Conservation (phyloP, 345 rosid genomes). For the Eucalyptus rudis region DNA sequence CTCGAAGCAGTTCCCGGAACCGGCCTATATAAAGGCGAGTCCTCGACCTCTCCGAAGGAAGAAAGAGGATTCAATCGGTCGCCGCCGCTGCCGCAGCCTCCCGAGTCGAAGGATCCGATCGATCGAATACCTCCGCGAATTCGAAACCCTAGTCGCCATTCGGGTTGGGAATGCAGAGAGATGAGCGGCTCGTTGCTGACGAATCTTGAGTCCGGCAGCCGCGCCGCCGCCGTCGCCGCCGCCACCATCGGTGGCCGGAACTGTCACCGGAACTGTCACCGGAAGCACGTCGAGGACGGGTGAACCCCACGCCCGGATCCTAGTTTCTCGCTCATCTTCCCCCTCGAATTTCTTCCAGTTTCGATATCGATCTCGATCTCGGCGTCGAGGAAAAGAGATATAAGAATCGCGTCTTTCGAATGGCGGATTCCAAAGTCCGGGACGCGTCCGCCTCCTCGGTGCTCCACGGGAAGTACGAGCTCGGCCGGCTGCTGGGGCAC, state of each 20-base stretch:
- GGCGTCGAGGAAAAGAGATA: not conserved
- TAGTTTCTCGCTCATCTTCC: not conserved
- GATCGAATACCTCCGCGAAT: not conserved
- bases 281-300: constrained; percentile 98
- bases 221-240: constrained; percentile 26
- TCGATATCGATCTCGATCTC: not conserved
- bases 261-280: constrained; percentile 86
- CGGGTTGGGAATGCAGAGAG: constrained; percentile 31
- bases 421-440: constrained; percentile 1
- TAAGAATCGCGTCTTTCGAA: not conserved
- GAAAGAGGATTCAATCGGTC: not conserved
- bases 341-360: not conserved
- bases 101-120: not conserved
- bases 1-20: not conserved
- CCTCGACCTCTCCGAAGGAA: too few species aligned
- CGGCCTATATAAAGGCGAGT: not conserved
- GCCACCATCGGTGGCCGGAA: constrained; percentile 65
- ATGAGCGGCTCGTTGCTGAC: constrained; percentile 12
- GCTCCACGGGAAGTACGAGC: constrained; percentile 77
- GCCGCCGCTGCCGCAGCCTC: too few species aligned
- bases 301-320: constrained; percentile 22
- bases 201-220: constrained; percentile 9
- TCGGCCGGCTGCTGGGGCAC: constrained; percentile 75
- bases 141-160: not conserved
- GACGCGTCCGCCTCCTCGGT: constrained; percentile 10